A percentile compares a stretch with the other conserved stretches of the same genome.
Conservation (phyloP, 306 rosid species). For the Prunus mume region DNA sequence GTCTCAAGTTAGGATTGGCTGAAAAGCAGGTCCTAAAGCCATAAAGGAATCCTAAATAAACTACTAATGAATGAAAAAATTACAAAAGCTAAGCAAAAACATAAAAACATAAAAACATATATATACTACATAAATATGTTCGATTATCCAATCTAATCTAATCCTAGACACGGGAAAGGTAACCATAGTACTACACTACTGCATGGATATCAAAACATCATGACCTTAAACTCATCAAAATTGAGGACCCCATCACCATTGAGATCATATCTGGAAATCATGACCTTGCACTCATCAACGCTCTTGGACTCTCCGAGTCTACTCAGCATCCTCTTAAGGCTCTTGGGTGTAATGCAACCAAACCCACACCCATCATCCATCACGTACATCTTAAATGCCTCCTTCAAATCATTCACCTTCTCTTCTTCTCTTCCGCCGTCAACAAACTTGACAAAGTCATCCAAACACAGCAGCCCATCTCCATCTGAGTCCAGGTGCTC, state of each 20-base stretch:
- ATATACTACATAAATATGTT: too few relatives aligned
- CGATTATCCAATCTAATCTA: too few relatives aligned
- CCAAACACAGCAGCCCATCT: conserved; percentile 59
- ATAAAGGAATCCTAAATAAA: too few relatives aligned
- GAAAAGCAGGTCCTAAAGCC: too few relatives aligned
- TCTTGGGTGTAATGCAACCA: conserved; percentile 69
- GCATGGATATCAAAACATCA: conserved; percentile 53
- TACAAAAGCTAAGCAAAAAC: background rate
- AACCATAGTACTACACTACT: too few relatives aligned
- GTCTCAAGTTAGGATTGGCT: too few relatives aligned
- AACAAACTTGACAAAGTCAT: conserved; percentile 64
- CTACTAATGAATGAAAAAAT: too few relatives aligned
- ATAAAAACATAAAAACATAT: too few relatives aligned
- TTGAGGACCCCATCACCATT: conserved; percentile 76
- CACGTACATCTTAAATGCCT: conserved; percentile 79
- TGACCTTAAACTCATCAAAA: conserved; percentile 75
- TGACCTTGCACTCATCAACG: conserved; percentile 49
- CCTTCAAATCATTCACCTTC: conserved; percentile 52
- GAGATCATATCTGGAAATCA: conserved; percentile 73
- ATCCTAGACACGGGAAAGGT: too few relatives aligned
- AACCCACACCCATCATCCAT: conserved; percentile 45
- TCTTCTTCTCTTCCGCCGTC: conserved; percentile 76
- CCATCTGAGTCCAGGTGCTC: conserved; percentile 46
- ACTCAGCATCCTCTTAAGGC: conserved; percentile 66
- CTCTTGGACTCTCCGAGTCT: conserved; percentile 67